A percentile compares a stretch with the other conserved stretches of the same genome.
Evolutionary conservation across 148 eudicot genomes (phyloP).

Genomic region (Pharnaceum exiguum): DNA sequence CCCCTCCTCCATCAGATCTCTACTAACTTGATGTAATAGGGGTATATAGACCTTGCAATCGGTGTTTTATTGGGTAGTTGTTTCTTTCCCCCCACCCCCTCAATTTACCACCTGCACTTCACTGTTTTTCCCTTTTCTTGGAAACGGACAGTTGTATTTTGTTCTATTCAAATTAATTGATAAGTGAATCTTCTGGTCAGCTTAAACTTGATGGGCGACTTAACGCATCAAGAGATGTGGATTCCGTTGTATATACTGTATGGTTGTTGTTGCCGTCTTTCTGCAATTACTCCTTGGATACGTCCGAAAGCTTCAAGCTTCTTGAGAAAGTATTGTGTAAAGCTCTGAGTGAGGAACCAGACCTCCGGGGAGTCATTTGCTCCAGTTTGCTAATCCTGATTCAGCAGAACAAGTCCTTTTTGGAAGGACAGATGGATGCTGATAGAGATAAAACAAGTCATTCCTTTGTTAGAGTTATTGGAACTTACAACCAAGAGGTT

Average conservation of each 20-base stretch:
- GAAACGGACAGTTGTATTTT: no score
- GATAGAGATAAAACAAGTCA: slow-evolving; percentile 31
- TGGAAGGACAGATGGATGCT: slow-evolving; percentile 40
- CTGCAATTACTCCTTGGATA: slow-evolving; percentile 85
- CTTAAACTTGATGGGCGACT: slow-evolving; percentile 62
- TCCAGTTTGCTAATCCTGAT: slow-evolving; percentile 79
- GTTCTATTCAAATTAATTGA: slow-evolving; percentile 14
- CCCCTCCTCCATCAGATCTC: no score
- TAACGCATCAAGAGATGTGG: slow-evolving; percentile 62
- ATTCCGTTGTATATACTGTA: slow-evolving; percentile 65
- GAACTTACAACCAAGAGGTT: slow-evolving; percentile 48
- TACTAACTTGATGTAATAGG: no score
- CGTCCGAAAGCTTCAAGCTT: slow-evolving; percentile 60
- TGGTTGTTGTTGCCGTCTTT: slow-evolving; percentile 95
- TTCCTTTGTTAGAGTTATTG: slow-evolving; percentile 54
- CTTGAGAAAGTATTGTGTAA: slow-evolving; percentile 47
- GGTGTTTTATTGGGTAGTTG: no score
- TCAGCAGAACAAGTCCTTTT: slow-evolving; percentile 67
- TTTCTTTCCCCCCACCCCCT: no score
- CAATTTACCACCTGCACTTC: no score
- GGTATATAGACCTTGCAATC: no score
- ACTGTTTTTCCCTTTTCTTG: no score
- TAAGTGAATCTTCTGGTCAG: slow-evolving; percentile 38
- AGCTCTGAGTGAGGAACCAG: slow-evolving; percentile 62
- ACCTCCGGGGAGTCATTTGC: slow-evolving; percentile 70